Conservation (phyloP, 495 filamentous ascomycete species). For the Hypoxylon fragiforme region DNA sequence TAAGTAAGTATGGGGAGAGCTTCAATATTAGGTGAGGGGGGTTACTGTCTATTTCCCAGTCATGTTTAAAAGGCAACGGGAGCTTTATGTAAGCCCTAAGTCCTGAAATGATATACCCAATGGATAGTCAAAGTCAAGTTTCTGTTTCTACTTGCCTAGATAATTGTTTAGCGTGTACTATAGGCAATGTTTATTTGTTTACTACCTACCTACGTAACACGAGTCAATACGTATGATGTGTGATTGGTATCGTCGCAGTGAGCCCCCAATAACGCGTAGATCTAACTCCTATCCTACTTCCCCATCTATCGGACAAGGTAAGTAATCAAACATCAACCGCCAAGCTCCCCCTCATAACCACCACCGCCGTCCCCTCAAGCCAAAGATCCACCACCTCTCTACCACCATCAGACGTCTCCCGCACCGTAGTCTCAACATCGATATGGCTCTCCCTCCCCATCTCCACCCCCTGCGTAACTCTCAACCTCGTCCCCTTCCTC, state of each 20-base stretch:
- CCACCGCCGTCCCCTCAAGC: slow-evolving; percentile 60
- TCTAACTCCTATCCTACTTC: no score
- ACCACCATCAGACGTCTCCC: slow-evolving; percentile 45
- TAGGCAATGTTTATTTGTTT: no score
- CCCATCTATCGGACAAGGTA: no score
- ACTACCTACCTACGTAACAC: no score
- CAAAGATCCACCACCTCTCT: slow-evolving; percentile 52
- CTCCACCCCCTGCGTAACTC: slow-evolving; percentile 74
- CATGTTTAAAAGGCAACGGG: no score
- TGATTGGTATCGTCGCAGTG: no score
- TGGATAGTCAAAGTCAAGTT: not conserved
- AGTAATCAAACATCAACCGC: slow-evolving; percentile 27
- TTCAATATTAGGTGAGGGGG: no score
- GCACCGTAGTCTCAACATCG: slow-evolving; percentile 41
- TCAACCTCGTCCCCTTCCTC: slow-evolving; percentile 45
- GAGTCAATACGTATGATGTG: no score
- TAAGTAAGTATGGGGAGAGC: not conserved
- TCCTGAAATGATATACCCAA: not conserved
- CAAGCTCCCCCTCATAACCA: slow-evolving; percentile 59
- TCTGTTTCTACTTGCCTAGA: not conserved
- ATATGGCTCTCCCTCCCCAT: slow-evolving; percentile 71
- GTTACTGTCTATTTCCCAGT: no score
- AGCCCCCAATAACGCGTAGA: no score
- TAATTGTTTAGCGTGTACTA: not conserved
- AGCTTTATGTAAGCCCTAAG: no score